Base-by-base conservation (phyloP, 176 grass and related monocot genomes). In the Guadua angustifolia region DNA sequence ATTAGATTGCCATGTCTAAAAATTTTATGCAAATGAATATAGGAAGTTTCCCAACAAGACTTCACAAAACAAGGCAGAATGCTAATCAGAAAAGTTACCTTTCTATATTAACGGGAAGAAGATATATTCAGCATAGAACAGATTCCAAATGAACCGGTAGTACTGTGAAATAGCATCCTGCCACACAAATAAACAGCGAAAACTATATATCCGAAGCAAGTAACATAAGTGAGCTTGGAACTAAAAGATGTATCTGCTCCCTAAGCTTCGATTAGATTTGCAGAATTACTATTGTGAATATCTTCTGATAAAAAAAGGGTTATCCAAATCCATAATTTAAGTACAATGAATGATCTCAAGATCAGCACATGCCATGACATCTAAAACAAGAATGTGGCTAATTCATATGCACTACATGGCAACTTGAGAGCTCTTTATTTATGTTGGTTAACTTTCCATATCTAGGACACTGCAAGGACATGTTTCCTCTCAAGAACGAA, bases 131-230 rank as follows among this genome's bases (percentile, higher is more conserved):
- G 93, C 87, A 22, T 99, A 99, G 81, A 99, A 99, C 43, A 95
- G 91, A 70, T 96, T 96, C 97, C 97, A 99, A 55, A 96, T 95
- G 84, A 99, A 96, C 69, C 80, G 83, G 50, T 99, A 99, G 82
- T 89, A 99, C 66, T 96, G 81, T 11, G 86, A 92, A 82, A 99
- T 96, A 70, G 93, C 91, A 82, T 94, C 91, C 97, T 99, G 86
- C 51, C 66, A 82, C 66, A 84, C 46, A 85, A 69, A 84, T 52
- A 84, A 69, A 73, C 53, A 62, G 46, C 19, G 21, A 49, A 74
- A 82, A 13, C 3, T 61, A 33, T 67, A 42, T 62, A 52, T 78
- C 15, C 85, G 61, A 74, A 50, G 65, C 29, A 47, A 44, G 49
- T 51, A 51, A 51, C 79, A 56, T 7, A 36, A 1, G 38, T 83